These are phyloP conservation scores for Fraxinus sp. DNA, from an alignment of 305 asterid genomes.

Conservation along the genomic window DNA sequence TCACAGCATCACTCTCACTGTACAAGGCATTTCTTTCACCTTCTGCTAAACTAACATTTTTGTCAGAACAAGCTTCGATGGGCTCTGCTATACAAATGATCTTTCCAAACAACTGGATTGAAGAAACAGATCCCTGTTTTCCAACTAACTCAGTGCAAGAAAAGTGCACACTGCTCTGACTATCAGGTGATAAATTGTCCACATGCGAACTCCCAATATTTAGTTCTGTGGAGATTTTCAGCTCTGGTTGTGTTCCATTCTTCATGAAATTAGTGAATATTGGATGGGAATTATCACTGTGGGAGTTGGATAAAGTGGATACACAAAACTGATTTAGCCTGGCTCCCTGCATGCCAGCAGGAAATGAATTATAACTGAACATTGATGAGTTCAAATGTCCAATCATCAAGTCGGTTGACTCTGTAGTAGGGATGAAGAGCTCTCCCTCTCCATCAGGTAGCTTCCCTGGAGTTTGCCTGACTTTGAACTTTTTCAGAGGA, in stretches of 20 bases:
- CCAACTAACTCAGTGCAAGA: constrained; percentile 21
- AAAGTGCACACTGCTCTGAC: constrained; percentile 33
- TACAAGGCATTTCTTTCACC: neutral
- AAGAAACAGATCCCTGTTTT: constrained; percentile 15
- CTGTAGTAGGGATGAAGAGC: constrained; percentile 8
- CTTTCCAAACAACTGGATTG: constrained; percentile 41
- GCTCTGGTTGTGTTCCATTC: constrained; percentile 16
- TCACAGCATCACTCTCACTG: neutral
- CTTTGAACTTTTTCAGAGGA: constrained; percentile 33
- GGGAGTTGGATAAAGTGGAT: constrained; percentile 6
- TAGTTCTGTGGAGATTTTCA: constrained; percentile 27
- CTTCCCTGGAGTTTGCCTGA: constrained; percentile 18
- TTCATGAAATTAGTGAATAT: constrained; percentile 20
- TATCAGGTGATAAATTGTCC: constrained; percentile 30
- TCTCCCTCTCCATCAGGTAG: constrained; percentile 28
- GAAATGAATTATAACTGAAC: constrained; percentile 28
- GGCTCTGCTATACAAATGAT: constrained; percentile 26
- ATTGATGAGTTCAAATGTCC: constrained; percentile 16
- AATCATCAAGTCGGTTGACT: constrained; percentile 12
- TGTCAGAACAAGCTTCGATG: constrained; percentile 17
- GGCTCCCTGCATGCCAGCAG: constrained; percentile 59
- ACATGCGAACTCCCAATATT: constrained; percentile 28
- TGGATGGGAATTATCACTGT: constrained; percentile 6
- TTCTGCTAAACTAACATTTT: neutral
- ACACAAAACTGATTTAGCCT: constrained; percentile 34